These are phyloP conservation scores for Chaetomium olivaceum DNA, from an alignment of 2,329 filamentous ascomycete species.

Conservation along the genomic window DNA sequence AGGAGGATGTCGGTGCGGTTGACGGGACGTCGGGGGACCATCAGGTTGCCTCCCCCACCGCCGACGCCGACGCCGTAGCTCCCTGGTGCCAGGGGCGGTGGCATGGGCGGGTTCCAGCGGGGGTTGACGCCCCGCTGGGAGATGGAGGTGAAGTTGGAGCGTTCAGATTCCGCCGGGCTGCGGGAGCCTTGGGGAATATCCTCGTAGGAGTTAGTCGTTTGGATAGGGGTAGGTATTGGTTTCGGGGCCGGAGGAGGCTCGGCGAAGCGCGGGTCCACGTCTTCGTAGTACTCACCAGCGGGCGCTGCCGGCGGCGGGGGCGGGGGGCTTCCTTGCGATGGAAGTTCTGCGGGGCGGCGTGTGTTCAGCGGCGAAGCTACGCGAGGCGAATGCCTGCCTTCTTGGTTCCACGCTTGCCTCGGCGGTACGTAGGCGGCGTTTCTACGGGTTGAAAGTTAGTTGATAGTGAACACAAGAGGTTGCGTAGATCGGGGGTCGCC, in stretches of 20 bases:
- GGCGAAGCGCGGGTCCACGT: constrained; percentile 85
- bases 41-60: constrained; percentile 10
- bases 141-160: constrained; percentile 85
- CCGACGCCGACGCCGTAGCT: constrained; percentile 36
- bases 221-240: constrained; percentile 37
- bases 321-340: constrained; percentile 39
- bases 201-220: constrained; percentile 37
- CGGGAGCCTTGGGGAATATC: constrained; percentile 51
- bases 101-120: constrained; percentile 68
- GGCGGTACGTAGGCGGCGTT: constrained; percentile 58
- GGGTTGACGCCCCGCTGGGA: constrained; percentile 88
- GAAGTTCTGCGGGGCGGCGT: constrained; percentile 41
- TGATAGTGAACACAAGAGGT: constrained; percentile 28
- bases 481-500: constrained; percentile 37
- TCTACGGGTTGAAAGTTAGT: constrained; percentile 43
- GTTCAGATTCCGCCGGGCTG: constrained; percentile 76
- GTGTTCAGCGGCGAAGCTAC: constrained; percentile 48
- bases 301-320: constrained; percentile 30
- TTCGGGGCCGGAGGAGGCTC: constrained; percentile 41
- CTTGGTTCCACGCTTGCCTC: constrained; percentile 57
- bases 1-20: constrained; percentile 72
- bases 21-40: constrained; percentile 45
- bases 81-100: constrained; percentile 46
- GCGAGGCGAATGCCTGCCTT: constrained; percentile 47
- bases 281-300: constrained; percentile 76